phyloP scores from a whole-genome alignment of 768 basidiomycete genomes.

The Rubroboletus pulcherrimus region DNA sequence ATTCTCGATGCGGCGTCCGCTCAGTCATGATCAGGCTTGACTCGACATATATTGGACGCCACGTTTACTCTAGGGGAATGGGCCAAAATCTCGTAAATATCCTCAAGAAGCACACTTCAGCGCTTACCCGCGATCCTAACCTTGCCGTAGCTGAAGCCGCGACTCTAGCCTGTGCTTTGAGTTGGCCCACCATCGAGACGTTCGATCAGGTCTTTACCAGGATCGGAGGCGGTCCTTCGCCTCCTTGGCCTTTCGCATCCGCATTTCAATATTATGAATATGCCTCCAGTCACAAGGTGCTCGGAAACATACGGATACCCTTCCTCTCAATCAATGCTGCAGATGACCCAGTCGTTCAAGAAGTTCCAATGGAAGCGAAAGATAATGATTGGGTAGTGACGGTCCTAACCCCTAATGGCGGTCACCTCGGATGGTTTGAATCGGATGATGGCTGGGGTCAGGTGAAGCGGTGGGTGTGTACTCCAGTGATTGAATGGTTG shows the following conservation, averaged over 20 bases:
- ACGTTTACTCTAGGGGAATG: conserved; percentile 77
- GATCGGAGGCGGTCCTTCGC: conserved; percentile 64
- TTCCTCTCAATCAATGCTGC: conserved; percentile 71
- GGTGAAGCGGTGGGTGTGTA: conserved; percentile 58
- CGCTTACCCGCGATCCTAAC: conserved; percentile 48
- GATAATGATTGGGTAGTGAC: conserved; percentile 54
- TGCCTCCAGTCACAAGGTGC: conserved; percentile 57
- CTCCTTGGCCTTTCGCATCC: conserved; percentile 46
- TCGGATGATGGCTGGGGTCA: conserved; percentile 33
- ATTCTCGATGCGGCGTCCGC: conserved; percentile 3
- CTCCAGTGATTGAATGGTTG: conserved; percentile 72
- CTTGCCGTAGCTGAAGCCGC: conserved; percentile 49
- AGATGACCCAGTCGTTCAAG: conserved; percentile 73
- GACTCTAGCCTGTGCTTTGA: conserved; percentile 42
- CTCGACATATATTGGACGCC: conserved; percentile 50
- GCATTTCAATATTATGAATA: conserved; percentile 47
- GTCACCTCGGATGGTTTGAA: conserved; percentile 85
- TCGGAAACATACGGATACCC: conserved; percentile 62
- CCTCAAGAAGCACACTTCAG: conserved; percentile 46
- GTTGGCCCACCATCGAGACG: conserved; percentile 49
- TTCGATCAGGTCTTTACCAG: conserved; percentile 66
- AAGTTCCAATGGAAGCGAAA: conserved; percentile 55
- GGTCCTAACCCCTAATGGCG: conserved; percentile 60
- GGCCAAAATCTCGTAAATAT: conserved; percentile 65
- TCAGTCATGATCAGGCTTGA: conserved; percentile 43